Conservation (phyloP, 2,329 filamentous ascomycete species). For the Magnaporthales sp. region DNA sequence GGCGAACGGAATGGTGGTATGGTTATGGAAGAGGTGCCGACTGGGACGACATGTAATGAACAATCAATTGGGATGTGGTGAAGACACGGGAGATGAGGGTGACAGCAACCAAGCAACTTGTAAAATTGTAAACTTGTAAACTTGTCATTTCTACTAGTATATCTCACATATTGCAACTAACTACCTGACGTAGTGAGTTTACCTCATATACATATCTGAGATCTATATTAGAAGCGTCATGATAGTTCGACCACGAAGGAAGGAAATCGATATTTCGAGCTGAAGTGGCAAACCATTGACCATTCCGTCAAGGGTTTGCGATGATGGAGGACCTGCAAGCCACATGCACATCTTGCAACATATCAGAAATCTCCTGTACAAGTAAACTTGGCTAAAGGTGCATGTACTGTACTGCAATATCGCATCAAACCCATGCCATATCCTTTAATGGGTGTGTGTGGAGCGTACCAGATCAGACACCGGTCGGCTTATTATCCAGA, state of each 20-base stretch:
- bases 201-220: background rate
- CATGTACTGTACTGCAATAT: no score
- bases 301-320: no score
- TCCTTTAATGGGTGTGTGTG: background rate
- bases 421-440: background rate
- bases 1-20: background rate
- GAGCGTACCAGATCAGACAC: background rate
- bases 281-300: background rate
- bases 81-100: no score
- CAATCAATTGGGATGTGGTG: no score
- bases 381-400: background rate
- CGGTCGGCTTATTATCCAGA: background rate
- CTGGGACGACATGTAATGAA: background rate
- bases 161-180: background rate
- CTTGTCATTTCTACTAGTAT: no score
- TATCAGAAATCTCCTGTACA: background rate
- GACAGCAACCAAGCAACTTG: no score
- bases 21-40: background rate
- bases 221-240: background rate
- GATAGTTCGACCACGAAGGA: background rate
- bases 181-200: no score
- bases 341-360: background rate
- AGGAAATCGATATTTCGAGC: background rate
- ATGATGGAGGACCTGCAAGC: background rate
- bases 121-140: no score